Conservation (phyloP, 306 rosid species). For the Nissolia schottii region DNA sequence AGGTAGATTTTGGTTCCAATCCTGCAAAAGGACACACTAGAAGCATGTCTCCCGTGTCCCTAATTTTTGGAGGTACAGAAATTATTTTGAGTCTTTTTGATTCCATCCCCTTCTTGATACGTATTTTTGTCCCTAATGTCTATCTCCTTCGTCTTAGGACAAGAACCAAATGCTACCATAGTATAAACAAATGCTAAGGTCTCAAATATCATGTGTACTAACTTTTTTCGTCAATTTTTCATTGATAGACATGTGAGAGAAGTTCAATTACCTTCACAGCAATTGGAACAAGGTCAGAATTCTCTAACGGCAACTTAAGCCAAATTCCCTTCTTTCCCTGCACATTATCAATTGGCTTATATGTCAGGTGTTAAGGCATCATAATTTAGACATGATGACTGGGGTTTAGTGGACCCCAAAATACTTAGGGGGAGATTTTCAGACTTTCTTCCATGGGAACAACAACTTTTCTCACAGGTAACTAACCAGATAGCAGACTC, state of each 20-base stretch:
- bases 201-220: not conserved
- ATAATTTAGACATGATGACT: not conserved
- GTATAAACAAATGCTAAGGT: no score
- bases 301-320: slow-evolving; percentile 77
- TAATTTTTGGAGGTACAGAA: no score
- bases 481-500: not conserved
- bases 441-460: not conserved
- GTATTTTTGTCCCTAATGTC: no score
- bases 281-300: slow-evolving; percentile 71
- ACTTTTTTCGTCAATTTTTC: not conserved
- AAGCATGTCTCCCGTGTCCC: no score
- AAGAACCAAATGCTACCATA: no score
- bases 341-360: slow-evolving; percentile 9
- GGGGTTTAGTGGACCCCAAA: not conserved
- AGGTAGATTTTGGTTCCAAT: no score
- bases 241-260: not conserved
- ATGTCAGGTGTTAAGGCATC: not conserved
- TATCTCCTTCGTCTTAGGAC: no score
- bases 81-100: no score
- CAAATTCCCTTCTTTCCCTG: slow-evolving; percentile 97
- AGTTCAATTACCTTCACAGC: slow-evolving; percentile 80
- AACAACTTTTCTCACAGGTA: not conserved
- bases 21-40: no score
- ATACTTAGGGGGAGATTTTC: not conserved
- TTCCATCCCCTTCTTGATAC: no score